Evolutionary conservation across 495 filamentous ascomycete species (phyloP).

Genomic region (Aspergillus ostianus): DNA sequence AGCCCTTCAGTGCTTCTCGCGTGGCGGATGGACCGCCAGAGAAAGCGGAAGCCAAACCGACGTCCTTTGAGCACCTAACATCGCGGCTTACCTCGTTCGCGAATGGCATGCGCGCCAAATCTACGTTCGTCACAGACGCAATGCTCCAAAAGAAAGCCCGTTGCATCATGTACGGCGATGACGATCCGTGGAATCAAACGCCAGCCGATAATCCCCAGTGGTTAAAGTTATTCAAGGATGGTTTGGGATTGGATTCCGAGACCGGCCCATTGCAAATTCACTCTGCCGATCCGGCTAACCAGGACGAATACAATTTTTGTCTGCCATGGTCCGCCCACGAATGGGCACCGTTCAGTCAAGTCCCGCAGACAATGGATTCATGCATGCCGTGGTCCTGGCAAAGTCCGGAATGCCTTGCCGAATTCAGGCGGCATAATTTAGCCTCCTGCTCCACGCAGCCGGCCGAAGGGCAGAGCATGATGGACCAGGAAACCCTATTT

Average conservation of each 20-base stretch:
- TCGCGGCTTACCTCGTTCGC: conserved; percentile 43
- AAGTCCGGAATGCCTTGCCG: conserved; percentile 20
- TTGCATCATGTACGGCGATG: conserved; percentile 56
- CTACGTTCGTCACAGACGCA: conserved; percentile 45
- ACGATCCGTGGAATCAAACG: conserved; percentile 64
- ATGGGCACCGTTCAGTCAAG: conserved; percentile 1
- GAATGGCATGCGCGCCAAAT: conserved; percentile 31
- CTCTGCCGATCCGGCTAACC: background rate
- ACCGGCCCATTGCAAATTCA: background rate
- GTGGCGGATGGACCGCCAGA: background rate
- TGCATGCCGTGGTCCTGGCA: conserved; percentile 19
- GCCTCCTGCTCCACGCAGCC: background rate
- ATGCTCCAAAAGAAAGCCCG: conserved; percentile 55
- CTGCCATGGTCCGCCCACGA: conserved; percentile 8
- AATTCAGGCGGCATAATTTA: conserved; percentile 9
- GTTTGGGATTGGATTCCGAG: conserved; percentile 14
- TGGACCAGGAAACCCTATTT: too few species aligned
- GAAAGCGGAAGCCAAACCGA: background rate
- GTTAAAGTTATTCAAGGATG: conserved; percentile 56
- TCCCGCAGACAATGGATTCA: background rate
- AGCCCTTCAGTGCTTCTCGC: conserved; percentile 21
- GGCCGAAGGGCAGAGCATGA: conserved; percentile 27
- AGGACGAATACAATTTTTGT: conserved; percentile 4
- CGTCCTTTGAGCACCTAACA: conserved; percentile 10
- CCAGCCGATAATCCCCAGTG: conserved; percentile 56